Evolutionary conservation across 2,329 filamentous ascomycete species (phyloP).

Genomic region (Beauveria brongniartii): DNA sequence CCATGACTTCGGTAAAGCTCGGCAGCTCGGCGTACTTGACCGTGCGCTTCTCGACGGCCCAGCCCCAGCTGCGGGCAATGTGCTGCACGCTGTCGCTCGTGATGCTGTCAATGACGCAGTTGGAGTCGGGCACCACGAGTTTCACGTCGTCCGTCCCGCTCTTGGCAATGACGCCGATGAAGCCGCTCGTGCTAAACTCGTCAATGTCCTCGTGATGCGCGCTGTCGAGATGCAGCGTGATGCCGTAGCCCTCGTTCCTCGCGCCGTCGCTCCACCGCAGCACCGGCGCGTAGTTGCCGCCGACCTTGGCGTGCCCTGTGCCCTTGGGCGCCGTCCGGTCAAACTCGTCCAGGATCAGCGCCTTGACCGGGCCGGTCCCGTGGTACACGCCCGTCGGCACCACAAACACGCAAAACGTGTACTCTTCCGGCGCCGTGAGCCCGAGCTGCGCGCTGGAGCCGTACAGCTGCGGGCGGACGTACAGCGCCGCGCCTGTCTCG

Average conservation of each 20-base stretch:
- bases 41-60: conserved; percentile 69
- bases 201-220: conserved; percentile 78
- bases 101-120: conserved; percentile 79
- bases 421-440: conserved; percentile 80
- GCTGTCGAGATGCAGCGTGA: conserved; percentile 89
- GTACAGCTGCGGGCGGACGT: conserved; percentile 82
- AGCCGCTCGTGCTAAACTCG: conserved; percentile 92
- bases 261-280: conserved; percentile 81
- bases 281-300: conserved; percentile 93
- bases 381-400: conserved; percentile 93
- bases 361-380: conserved; percentile 78
- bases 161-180: conserved; percentile 65
- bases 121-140: conserved; percentile 79
- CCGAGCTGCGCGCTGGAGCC: conserved; percentile 82
- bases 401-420: conserved; percentile 84
- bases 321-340: conserved; percentile 89
- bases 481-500: conserved; percentile 83
- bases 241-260: conserved; percentile 72
- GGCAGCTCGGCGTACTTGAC: conserved; percentile 55
- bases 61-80: conserved; percentile 71
- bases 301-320: conserved; percentile 85
- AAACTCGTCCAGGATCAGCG: conserved; percentile 84
- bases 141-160: conserved; percentile 51
- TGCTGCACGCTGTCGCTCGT: conserved; percentile 72
- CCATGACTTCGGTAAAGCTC: conserved; percentile 65